These are phyloP conservation scores for Berberis vulgaris DNA, from an alignment of 164 flowering plant species.

Conservation along the genomic window DNA sequence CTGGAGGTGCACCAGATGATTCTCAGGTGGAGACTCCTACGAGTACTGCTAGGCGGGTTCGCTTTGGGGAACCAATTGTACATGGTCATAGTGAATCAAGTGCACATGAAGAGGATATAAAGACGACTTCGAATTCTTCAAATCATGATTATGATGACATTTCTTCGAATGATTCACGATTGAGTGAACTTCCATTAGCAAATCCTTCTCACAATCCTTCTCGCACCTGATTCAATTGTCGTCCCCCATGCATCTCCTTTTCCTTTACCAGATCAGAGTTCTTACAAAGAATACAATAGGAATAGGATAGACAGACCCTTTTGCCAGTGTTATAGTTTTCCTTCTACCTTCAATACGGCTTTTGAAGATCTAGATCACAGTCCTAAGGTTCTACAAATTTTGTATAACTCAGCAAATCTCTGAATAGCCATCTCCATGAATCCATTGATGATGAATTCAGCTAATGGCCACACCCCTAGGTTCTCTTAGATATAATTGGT, in stretches of 20 bases:
- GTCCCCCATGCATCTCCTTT: too few species aligned
- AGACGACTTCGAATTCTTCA: neutral
- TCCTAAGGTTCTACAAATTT: neutral
- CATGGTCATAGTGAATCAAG: neutral
- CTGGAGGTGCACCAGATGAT: neutral
- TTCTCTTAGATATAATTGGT: too few species aligned
- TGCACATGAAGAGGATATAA: neutral
- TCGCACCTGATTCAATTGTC: too few species aligned
- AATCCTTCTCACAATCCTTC: too few species aligned
- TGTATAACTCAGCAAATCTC: neutral
- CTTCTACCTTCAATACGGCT: neutral
- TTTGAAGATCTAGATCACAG: neutral
- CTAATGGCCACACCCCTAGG: too few species aligned
- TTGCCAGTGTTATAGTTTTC: neutral
- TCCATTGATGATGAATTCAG: too few species aligned
- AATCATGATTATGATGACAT: neutral
- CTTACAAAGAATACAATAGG: neutral
- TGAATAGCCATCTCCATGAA: too few species aligned
- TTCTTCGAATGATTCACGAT: conserved; percentile 13
- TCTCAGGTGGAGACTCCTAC: conserved; percentile 3
- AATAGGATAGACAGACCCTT: too few species aligned
- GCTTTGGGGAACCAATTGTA: conserved; percentile 9
- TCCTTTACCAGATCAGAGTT: neutral
- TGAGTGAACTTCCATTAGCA: conserved; percentile 25
- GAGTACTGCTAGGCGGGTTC: conserved; percentile 2